Conservation (phyloP, 352 stramenopile genomes). For the Globisporangium acanthophoron region DNA sequence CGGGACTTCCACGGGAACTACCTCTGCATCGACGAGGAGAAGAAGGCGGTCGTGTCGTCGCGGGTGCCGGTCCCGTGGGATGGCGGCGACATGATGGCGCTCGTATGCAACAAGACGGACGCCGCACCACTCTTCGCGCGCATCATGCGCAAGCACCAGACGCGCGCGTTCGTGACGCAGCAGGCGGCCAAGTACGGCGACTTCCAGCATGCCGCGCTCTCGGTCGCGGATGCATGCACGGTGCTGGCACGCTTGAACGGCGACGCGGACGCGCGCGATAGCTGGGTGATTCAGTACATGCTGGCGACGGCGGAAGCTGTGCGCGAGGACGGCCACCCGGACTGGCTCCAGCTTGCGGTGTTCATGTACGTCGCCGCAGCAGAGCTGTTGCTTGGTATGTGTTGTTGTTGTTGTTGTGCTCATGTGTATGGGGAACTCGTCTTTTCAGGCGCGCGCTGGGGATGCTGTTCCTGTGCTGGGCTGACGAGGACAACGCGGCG, state of each 20-base stretch:
- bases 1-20: conserved; percentile 78
- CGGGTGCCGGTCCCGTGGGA: conserved; percentile 63
- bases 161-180: conserved; percentile 33
- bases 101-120: conserved; percentile 68
- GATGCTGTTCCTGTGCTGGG: conserved; percentile 75
- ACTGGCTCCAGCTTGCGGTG: conserved; percentile 74
- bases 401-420: not conserved
- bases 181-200: conserved; percentile 40
- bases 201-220: conserved; percentile 51
- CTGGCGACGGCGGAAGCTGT: conserved; percentile 50
- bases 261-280: conserved; percentile 32
- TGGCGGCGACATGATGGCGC: conserved; percentile 57
- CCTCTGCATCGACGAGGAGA: conserved; percentile 53
- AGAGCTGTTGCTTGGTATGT: not conserved
- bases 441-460: conserved; percentile 43
- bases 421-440: not conserved
- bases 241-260: conserved; percentile 57
- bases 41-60: conserved; percentile 33
- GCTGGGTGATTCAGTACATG: conserved; percentile 74
- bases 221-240: conserved; percentile 53
- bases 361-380: conserved; percentile 43
- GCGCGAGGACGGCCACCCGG: conserved; percentile 62
- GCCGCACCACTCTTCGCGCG: conserved; percentile 47
- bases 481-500: conserved; percentile 54
- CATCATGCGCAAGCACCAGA: conserved; percentile 79